A percentile compares a stretch with the other conserved stretches of the same genome.
phyloP scores from a whole-genome alignment of 23 red algal species.

The Pyropia yezoensis region DNA sequence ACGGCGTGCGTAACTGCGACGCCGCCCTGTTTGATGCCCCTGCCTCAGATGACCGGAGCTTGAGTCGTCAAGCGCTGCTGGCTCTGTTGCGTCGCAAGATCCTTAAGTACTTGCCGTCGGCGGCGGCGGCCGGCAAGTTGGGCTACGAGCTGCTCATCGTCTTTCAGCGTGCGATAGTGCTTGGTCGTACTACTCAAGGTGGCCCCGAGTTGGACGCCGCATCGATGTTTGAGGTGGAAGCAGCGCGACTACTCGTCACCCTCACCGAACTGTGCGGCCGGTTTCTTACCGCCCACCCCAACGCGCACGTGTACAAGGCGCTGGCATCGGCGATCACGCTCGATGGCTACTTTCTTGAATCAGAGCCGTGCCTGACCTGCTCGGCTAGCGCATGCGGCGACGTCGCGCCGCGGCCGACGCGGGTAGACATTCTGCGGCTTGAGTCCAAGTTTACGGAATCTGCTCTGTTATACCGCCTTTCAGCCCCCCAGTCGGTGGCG shows the following conservation, averaged over 20 bases:
- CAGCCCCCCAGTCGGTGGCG: constrained; percentile 26
- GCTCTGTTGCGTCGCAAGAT: neutral
- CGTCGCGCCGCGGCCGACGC: constrained; percentile 12
- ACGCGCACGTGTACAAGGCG: constrained; percentile 38
- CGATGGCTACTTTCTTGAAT: constrained; percentile 52
- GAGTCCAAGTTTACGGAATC: constrained; percentile 67
- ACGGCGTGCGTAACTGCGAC: too few relatives aligned
- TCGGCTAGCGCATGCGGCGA: constrained; percentile 34
- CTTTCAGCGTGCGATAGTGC: constrained; percentile 14
- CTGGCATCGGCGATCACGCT: constrained; percentile 30
- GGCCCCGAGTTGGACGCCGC: constrained; percentile 12
- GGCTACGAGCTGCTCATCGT: constrained; percentile 33
- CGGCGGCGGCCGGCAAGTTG: constrained; percentile 28
- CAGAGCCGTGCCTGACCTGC: constrained; percentile 55
- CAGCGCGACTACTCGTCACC: constrained; percentile 3
- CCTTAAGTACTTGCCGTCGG: constrained; percentile 14
- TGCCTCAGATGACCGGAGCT: too few relatives aligned
- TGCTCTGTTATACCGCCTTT: constrained; percentile 46
- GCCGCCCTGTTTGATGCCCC: too few relatives aligned
- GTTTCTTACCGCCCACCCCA: constrained; percentile 38
- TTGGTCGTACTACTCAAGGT: constrained; percentile 24
- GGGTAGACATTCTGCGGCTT: constrained; percentile 29
- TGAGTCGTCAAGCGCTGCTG: too few relatives aligned
- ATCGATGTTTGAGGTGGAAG: neutral
- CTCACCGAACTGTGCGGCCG: constrained; percentile 21